Evolutionary conservation across 495 filamentous ascomycete genomes (phyloP).

Genomic region (Talaromyces nanjingensis): DNA sequence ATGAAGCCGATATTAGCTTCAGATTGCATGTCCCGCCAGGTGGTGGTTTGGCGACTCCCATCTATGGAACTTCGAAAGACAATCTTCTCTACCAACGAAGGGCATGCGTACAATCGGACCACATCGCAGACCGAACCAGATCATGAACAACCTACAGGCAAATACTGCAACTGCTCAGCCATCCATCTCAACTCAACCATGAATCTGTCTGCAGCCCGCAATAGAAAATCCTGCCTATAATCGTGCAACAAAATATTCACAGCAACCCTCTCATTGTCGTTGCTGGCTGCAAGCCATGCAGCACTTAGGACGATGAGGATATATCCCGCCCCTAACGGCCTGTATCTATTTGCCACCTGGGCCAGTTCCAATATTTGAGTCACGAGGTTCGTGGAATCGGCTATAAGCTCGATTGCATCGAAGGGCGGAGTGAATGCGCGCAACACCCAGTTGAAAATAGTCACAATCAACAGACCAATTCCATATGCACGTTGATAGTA

Average conservation of each 20-base stretch:
- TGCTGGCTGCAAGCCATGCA: slow-evolving; percentile 23
- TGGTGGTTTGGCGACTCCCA: no score
- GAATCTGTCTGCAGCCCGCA: background rate
- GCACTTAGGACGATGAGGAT: slow-evolving; percentile 20
- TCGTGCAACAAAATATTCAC: slow-evolving; percentile 17
- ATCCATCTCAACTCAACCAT: background rate
- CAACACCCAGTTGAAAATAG: slow-evolving; percentile 29
- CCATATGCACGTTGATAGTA: slow-evolving; percentile 30
- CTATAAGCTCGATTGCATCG: background rate
- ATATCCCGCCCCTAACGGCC: slow-evolving; percentile 30
- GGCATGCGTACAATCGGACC: background rate
- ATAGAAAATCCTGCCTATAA: slow-evolving; percentile 23
- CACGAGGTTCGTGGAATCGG: slow-evolving; percentile 20
- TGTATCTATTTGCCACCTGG: slow-evolving; percentile 16
- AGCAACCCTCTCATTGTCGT: slow-evolving; percentile 12
- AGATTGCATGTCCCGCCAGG: no score
- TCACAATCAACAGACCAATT: slow-evolving; percentile 22
- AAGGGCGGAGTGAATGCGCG: slow-evolving; percentile 15
- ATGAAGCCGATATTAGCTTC: background rate
- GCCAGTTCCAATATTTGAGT: slow-evolving; percentile 25
- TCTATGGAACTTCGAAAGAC: background rate
- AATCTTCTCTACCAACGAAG: background rate
- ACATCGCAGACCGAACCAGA: background rate
- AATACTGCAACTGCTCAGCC: background rate
- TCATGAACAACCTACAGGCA: background rate